Evolutionary conservation across 208 protist genomes (phyloP).

Genomic region (Trypanosoma platydactyli): DNA sequence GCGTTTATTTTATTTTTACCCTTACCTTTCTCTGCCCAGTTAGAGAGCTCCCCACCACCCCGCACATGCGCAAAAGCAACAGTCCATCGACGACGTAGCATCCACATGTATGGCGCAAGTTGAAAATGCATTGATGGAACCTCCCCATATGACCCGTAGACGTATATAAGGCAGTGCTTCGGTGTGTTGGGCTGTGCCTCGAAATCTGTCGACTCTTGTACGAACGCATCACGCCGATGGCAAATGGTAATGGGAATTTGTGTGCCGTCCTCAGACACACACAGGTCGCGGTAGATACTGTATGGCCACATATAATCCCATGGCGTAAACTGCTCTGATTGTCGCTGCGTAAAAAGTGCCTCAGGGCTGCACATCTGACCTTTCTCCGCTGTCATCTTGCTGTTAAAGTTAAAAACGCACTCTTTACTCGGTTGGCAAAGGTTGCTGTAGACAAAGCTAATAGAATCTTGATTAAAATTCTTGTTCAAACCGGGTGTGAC

Average conservation of each 20-base stretch:
- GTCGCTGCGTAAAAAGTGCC: conserved; percentile 89
- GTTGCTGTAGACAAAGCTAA: conserved; percentile 89
- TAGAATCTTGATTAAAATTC: conserved; percentile 87
- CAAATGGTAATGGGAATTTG: conserved; percentile 91
- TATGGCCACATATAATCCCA: conserved; percentile 95
- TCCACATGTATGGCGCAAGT: conserved; percentile 92
- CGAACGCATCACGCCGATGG: conserved; percentile 83
- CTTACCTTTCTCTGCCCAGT: conserved; percentile 81
- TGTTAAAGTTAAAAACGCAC: conserved; percentile 86
- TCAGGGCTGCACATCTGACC: conserved; percentile 66
- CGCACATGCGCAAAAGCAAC: conserved; percentile 92
- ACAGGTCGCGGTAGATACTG: conserved; percentile 89
- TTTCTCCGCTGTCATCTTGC: conserved; percentile 66
- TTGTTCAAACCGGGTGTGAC: conserved; percentile 89
- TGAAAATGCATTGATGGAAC: conserved; percentile 92
- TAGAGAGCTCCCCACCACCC: conserved; percentile 90
- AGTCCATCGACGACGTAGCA: conserved; percentile 88
- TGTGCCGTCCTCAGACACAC: conserved; percentile 79
- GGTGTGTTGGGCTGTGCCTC: conserved; percentile 82
- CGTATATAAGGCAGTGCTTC: conserved; percentile 90
- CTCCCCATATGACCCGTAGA: conserved; percentile 91
- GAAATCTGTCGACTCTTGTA: conserved; percentile 90
- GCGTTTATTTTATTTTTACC: conserved; percentile 88
- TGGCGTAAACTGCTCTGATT: conserved; percentile 88
- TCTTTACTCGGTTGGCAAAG: conserved; percentile 82